Conservation (phyloP, 2,329 filamentous ascomycete genomes). For the Zymoseptoria crescenta region DNA sequence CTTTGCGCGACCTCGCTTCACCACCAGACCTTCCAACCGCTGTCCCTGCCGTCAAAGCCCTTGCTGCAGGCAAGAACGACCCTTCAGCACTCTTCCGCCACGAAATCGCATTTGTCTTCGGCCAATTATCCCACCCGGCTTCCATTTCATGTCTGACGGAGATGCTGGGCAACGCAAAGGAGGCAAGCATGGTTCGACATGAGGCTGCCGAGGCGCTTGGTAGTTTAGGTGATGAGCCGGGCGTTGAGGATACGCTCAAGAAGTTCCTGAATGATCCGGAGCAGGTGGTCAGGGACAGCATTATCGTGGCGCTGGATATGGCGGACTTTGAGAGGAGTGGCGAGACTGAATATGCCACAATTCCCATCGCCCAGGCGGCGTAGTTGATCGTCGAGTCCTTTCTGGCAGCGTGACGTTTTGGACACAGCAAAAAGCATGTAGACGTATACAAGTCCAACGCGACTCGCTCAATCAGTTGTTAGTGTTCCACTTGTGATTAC, state of each 20-base stretch:
- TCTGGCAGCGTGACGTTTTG: neutral
- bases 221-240: slow-evolving; percentile 85
- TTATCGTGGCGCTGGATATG: slow-evolving; percentile 95
- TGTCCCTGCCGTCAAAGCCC: slow-evolving; percentile 73
- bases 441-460: neutral
- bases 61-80: slow-evolving; percentile 79
- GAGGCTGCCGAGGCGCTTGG: slow-evolving; percentile 95
- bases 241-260: slow-evolving; percentile 78
- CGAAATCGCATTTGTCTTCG: slow-evolving; percentile 97
- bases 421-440: neutral
- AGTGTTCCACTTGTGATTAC: slow-evolving; percentile 65
- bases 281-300: slow-evolving; percentile 86
- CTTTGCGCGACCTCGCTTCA: slow-evolving; percentile 86
- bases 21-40: slow-evolving; percentile 87
- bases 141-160: slow-evolving; percentile 83
- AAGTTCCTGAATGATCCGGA: slow-evolving; percentile 84
- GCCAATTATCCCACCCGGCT: slow-evolving; percentile 91
- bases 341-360: slow-evolving; percentile 82
- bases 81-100: slow-evolving; percentile 89
- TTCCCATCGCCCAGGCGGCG: slow-evolving; percentile 46
- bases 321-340: slow-evolving; percentile 90
- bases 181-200: slow-evolving; percentile 94
- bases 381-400: neutral
- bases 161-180: slow-evolving; percentile 67
- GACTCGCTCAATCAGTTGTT: slow-evolving; percentile 48